Evolutionary conservation across 2,329 filamentous ascomycete species (phyloP).

Genomic region (Penicillium paneum): DNA sequence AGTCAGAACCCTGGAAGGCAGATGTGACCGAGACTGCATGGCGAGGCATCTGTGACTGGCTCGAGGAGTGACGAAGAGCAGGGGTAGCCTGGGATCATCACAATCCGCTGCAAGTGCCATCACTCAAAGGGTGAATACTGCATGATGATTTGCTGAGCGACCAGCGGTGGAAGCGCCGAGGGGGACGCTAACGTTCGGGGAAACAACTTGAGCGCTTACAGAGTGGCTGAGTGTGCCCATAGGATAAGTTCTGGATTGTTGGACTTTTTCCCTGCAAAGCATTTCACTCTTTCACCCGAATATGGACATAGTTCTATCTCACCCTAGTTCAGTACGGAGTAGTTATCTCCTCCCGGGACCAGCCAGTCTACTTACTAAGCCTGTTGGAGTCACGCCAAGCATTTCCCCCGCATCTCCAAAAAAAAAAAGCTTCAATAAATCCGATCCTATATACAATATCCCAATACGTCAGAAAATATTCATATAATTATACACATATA

Average conservation of each 20-base stretch:
- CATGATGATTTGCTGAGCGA: conserved; percentile 27
- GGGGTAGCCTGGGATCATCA: conserved; percentile 21
- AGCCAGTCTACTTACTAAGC: neutral
- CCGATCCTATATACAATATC: neutral
- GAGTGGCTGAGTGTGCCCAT: neutral
- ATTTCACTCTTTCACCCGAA: neutral
- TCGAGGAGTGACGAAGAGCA: conserved; percentile 9
- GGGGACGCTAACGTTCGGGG: conserved; percentile 25
- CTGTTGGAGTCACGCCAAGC: conserved; percentile 1
- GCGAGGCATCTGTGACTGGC: conserved; percentile 15
- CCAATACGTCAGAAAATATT: neutral
- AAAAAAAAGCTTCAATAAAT: conserved; percentile 6
- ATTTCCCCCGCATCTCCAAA: conserved; percentile 8
- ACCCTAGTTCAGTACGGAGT: neutral
- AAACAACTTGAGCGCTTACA: conserved; percentile 27
- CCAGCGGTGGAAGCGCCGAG: conserved; percentile 30
- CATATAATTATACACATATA: neutral
- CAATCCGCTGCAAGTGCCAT: conserved; percentile 34
- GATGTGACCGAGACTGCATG: conserved; percentile 35
- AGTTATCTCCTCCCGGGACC: neutral
- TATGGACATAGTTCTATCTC: neutral
- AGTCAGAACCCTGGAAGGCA: conserved; percentile 26
- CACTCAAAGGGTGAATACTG: conserved; percentile 20
- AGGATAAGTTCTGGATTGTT: neutral
- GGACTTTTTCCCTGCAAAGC: neutral